Evolutionary conservation across 257 asterid species (phyloP).

Genomic region (Solanum paucissectum): DNA sequence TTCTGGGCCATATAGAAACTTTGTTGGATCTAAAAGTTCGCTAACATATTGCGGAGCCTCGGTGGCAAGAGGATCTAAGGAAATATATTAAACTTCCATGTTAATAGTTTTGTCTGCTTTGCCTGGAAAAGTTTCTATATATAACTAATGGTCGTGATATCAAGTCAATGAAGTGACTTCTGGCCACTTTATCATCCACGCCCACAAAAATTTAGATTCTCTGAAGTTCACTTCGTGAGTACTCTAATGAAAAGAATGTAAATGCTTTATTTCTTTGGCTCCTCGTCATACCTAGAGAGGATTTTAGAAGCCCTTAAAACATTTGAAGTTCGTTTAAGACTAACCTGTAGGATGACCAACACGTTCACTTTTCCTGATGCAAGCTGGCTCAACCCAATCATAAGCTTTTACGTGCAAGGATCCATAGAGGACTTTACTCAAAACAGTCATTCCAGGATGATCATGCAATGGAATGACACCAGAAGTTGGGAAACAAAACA

Average conservation of each 20-base stretch:
- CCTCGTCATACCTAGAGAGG: background rate
- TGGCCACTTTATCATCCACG: background rate
- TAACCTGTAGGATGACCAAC: constrained; percentile 54
- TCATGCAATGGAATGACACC: constrained; percentile 93
- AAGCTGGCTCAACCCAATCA: constrained; percentile 93
- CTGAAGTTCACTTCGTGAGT: background rate
- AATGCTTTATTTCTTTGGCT: background rate
- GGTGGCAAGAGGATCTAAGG: background rate
- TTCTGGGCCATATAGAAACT: background rate
- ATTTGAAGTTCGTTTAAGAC: constrained; percentile 3
- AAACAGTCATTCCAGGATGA: constrained; percentile 93
- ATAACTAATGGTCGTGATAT: background rate
- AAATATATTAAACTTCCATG: background rate
- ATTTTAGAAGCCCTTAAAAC: background rate
- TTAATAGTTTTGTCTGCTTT: background rate
- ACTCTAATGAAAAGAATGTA: background rate
- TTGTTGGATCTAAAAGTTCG: background rate
- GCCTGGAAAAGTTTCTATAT: background rate
- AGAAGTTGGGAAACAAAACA: constrained; percentile 90
- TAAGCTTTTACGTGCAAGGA: constrained; percentile 89
- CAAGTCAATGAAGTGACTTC: background rate
- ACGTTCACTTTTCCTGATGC: constrained; percentile 36
- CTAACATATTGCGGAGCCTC: background rate
- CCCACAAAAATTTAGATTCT: background rate
- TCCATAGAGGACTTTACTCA: constrained; percentile 91